These are phyloP conservation scores for Candida tammaniensis DNA, from an alignment of 805 yeast species.

Conservation along the genomic window DNA sequence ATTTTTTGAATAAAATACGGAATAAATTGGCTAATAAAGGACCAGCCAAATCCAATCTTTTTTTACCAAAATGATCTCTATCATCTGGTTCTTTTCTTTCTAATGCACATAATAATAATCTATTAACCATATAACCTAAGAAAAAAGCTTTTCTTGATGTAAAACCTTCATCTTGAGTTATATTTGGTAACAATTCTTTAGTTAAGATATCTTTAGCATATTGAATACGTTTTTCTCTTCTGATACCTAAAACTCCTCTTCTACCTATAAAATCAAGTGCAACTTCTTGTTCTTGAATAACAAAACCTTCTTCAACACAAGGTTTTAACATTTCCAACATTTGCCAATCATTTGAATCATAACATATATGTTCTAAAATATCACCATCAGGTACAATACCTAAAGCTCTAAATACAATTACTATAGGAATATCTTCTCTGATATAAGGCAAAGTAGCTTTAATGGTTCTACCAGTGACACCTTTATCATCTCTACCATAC, in stretches of 20 bases:
- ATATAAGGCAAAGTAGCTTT: conserved; percentile 96
- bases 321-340: conserved; percentile 99
- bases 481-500: conserved; percentile 75
- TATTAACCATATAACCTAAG: conserved; percentile 96
- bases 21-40: conserved; percentile 94
- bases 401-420: conserved; percentile 93
- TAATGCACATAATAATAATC: conserved; percentile 89
- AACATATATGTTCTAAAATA: conserved; percentile 95
- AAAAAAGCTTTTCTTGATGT: conserved; percentile 96
- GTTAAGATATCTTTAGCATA: conserved; percentile 96
- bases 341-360: conserved; percentile 98
- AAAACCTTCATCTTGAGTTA: conserved; percentile 95
- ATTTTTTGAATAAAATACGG: conserved; percentile 88
- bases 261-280: conserved; percentile 98
- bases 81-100: conserved; percentile 98
- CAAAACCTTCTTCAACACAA: conserved; percentile 98
- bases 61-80: conserved; percentile 99
- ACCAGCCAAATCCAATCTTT: conserved; percentile 97
- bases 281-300: conserved; percentile 96
- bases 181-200: conserved; percentile 94
- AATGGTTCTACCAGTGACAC: conserved; percentile 73
- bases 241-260: conserved; percentile 95
- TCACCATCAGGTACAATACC: conserved; percentile 99
- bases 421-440: conserved; percentile 95
- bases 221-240: conserved; percentile 96